Evolutionary conservation across 2,329 filamentous ascomycete species (phyloP).

Genomic region (Graphiopsis chlorocephala): DNA sequence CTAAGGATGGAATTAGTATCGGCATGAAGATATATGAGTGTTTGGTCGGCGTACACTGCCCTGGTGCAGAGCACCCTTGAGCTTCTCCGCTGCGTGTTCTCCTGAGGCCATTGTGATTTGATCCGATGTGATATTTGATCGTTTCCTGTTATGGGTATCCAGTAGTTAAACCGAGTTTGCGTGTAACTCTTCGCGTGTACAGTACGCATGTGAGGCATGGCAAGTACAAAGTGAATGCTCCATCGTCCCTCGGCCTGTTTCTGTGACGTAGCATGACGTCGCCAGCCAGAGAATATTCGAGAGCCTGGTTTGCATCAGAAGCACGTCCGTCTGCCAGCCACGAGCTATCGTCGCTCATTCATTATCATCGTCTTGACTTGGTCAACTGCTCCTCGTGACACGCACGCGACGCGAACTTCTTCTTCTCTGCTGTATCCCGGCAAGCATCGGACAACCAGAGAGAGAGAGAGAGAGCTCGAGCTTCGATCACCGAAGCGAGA

Average conservation of each 20-base stretch:
- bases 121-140: background rate
- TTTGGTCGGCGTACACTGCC: conserved; percentile 20
- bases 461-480: background rate
- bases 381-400: background rate
- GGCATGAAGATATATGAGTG: background rate
- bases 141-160: background rate
- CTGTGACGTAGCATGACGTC: conserved; percentile 5
- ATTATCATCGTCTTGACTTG: background rate
- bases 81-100: conserved; percentile 26
- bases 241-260: conserved; percentile 4
- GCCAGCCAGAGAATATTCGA: background rate
- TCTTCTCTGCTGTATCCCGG: background rate
- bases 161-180: background rate
- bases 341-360: background rate
- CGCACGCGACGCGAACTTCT: background rate
- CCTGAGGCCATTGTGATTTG: conserved; percentile 24
- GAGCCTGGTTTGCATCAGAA: background rate
- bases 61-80: conserved; percentile 27
- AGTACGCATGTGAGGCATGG: background rate
- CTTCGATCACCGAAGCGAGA: background rate
- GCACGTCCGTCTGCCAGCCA: background rate
- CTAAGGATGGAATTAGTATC: conserved; percentile 16
- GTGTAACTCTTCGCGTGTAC: background rate
- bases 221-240: background rate
- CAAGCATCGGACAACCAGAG: background rate